Percentiles rank a stretch among this genome's conserved stretches.
Conservation (phyloP, 371 early-diverging fungal genomes). For the Smittium mucronatum region DNA sequence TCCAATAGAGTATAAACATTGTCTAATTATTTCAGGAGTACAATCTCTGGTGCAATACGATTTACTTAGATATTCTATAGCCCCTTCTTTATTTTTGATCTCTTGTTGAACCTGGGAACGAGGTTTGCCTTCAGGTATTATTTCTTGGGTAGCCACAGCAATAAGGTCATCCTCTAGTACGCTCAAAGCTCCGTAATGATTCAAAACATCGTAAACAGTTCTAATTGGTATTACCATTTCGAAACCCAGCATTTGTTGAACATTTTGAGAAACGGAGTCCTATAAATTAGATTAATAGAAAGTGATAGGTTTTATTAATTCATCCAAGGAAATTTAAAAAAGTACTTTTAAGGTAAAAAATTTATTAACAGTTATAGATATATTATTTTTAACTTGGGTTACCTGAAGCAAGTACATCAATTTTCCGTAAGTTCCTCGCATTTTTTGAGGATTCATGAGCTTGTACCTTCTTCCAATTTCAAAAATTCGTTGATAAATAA, state of each 20-base stretch:
- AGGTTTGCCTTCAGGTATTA: conserved; percentile 62
- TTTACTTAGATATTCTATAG: conserved; percentile 68
- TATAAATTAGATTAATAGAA: no score
- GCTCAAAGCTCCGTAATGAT: conserved; percentile 44
- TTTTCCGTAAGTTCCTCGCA: conserved; percentile 89
- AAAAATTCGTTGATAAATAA: conserved; percentile 80
- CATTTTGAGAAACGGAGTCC: conserved; percentile 80
- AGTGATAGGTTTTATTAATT: no score
- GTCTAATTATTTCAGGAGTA: conserved; percentile 59
- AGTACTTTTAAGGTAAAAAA: no score
- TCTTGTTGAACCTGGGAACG: conserved; percentile 70
- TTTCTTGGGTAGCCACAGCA: conserved; percentile 77
- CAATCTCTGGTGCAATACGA: conserved; percentile 51
- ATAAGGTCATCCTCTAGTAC: conserved; percentile 70
- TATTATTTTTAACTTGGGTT: no score
- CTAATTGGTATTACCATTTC: conserved; percentile 66
- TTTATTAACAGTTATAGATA: no score
- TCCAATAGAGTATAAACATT: conserved; percentile 85
- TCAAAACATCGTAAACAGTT: conserved; percentile 68
- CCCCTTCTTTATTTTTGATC: conserved; percentile 77
- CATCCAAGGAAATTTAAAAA: no score
- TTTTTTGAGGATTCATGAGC: conserved; percentile 96
- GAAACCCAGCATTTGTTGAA: conserved; percentile 71
- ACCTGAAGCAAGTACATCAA: conserved; percentile 73
- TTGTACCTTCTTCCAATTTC: conserved; percentile 94